Evolutionary conservation across 345 rosid species (phyloP).

Genomic region (Populus nigra): DNA sequence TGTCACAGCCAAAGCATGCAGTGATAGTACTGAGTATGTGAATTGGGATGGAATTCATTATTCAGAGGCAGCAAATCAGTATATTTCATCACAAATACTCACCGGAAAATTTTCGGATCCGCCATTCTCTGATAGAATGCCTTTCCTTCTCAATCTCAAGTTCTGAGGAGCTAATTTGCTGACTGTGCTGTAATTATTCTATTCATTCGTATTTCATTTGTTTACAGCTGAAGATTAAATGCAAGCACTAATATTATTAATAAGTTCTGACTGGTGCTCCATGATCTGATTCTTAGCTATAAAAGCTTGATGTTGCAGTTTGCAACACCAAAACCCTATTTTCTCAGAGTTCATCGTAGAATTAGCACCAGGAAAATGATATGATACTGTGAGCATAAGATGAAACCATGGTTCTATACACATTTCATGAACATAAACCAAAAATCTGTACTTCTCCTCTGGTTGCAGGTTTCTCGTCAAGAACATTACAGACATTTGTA

Average conservation of each 20-base stretch:
- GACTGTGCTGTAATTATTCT: constrained; percentile 10
- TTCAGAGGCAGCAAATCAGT: constrained; percentile 82
- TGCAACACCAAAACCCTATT: not conserved
- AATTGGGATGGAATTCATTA: constrained; percentile 98
- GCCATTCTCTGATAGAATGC: constrained; percentile 77
- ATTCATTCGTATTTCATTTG: constrained; percentile 7
- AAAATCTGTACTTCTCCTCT: constrained; percentile 15
- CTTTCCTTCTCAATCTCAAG: constrained; percentile 69
- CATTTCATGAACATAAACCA: not conserved
- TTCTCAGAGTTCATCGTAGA: not conserved
- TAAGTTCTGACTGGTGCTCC: constrained; percentile 1
- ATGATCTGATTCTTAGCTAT: not conserved
- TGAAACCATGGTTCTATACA: not conserved
- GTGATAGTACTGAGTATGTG: constrained; percentile 74
- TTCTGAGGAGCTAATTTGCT: constrained; percentile 39
- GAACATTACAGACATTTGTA: constrained; percentile 29
- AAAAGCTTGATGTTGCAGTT: not conserved
- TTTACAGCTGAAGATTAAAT: constrained; percentile 10
- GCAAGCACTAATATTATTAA: constrained; percentile 10
- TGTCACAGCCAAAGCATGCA: constrained; percentile 64
- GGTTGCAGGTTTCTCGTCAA: constrained; percentile 28
- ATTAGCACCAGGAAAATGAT: not conserved
- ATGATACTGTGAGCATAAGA: not conserved
- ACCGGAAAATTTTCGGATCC: constrained; percentile 87
- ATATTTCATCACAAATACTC: constrained; percentile 69